Percentiles rank a stretch among this genome's conserved stretches.
These are phyloP conservation scores for Microbotryum saponariae DNA, from an alignment of 1,284 basidiomycete species.

Conservation along the genomic window DNA sequence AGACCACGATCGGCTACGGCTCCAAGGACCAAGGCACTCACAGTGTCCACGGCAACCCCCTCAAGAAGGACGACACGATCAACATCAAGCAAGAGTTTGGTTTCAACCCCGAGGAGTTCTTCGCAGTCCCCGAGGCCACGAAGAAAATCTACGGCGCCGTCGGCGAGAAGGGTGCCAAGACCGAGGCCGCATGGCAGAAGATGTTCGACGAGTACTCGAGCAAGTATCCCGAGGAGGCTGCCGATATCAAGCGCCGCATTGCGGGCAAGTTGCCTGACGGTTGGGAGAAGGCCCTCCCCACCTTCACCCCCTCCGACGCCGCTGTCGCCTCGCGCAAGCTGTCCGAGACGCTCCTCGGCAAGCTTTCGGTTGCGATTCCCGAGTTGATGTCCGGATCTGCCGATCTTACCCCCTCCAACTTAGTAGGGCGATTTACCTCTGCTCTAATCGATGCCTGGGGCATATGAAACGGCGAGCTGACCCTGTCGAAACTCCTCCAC, in stretches of 20 bases:
- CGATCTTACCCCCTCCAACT: conserved; percentile 33
- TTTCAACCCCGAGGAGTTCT: conserved; percentile 70
- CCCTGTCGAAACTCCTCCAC: background rate
- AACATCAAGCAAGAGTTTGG: conserved; percentile 77
- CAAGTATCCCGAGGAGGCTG: conserved; percentile 74
- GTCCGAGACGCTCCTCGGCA: conserved; percentile 79
- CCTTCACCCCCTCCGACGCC: conserved; percentile 69
- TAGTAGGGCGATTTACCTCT: background rate
- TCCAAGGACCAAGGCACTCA: conserved; percentile 87
- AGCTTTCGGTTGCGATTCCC: conserved; percentile 65
- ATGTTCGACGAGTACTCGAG: conserved; percentile 63
- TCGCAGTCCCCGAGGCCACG: conserved; percentile 69
- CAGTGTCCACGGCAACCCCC: conserved; percentile 81
- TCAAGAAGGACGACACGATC: conserved; percentile 85
- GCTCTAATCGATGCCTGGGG: background rate
- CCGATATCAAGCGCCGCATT: conserved; percentile 78
- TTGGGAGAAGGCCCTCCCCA: conserved; percentile 80
- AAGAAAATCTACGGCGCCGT: conserved; percentile 61
- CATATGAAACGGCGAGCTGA: conserved; percentile 39
- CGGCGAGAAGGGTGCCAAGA: conserved; percentile 62
- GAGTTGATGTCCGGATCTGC: conserved; percentile 48
- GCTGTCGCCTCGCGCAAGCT: conserved; percentile 87
- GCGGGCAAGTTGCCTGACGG: conserved; percentile 70
- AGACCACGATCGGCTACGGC: conserved; percentile 88
- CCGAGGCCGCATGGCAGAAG: conserved; percentile 68